Base-by-base conservation (phyloP, 345 rosid species). In the Hevea brasiliensis region DNA sequence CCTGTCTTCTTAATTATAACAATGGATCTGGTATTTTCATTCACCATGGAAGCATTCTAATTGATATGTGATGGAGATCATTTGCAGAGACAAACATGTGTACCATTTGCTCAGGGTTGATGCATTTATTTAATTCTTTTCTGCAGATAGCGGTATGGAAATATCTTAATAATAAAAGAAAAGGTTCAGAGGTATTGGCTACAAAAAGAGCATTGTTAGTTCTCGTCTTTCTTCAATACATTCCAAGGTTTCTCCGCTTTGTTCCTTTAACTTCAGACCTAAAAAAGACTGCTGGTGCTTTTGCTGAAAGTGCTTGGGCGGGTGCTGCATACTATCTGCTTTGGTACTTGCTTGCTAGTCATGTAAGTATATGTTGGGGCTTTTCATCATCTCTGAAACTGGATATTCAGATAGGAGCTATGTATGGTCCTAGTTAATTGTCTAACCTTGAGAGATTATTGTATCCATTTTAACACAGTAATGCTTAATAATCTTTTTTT, bases 331-430 rank as follows among this genome's bases (percentile, higher is more conserved):
- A 93, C 79, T 93, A 93, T 72, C 83, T 93, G 57, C 91, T 93
- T 7, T 93, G 98, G 95, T 93, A 91, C 84, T 47, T 93, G 85
- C 91, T 91, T 68, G 88, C 93, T 21, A 89, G 98, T 71, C 98
- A 93, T 80, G 98, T 90, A 81, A 85, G 98, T 75, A 9, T 23
- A 47, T 70, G 1, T 45, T 47, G 62, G 12, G 27, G 61, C 47
- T 13, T 15, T 24, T 7, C 10, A 13, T 54, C 10, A 6, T 7
- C 47, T 59, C 35, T 40, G n/a, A n/a, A n/a, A n/a, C 40, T 8
- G 24, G 6, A 15, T 24, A 24, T 29, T 48, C 21, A 14, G 51
- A 40, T 15, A 23, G 58, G 35, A 24, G 13, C 29, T 3, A 3
- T 41, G 44, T 8, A 3, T 8, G 44, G 44, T 41, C 44, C 44